phyloP scores from a whole-genome alignment of 257 asterid species.

The Paraleonurus japonicus region DNA sequence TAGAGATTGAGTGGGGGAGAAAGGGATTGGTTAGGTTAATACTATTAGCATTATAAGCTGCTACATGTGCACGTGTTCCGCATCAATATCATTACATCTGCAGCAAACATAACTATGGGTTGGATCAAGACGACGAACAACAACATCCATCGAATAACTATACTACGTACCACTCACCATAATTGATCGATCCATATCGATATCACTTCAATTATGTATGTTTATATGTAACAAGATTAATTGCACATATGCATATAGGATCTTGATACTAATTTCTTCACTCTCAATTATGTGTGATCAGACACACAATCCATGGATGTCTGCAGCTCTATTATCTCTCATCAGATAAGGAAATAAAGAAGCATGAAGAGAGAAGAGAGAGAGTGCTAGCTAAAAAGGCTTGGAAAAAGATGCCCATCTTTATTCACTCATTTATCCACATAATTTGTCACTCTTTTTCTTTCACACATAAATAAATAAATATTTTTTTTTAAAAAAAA shows the following conservation, averaged over 20 bases:
- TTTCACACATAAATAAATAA: conserved; percentile 11
- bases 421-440: conserved; percentile 62
- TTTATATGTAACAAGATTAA: too few species aligned
- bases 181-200: too few species aligned
- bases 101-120: too few species aligned
- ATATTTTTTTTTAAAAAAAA: not conserved
- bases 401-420: conserved; percentile 56
- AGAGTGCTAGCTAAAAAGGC: conserved; percentile 51
- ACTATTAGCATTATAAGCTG: conserved; percentile 13
- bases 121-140: too few species aligned
- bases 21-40: conserved; percentile 40
- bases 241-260: too few species aligned
- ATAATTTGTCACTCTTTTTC: conserved; percentile 22
- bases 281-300: conserved; percentile 22
- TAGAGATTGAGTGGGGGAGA: conserved; percentile 39
- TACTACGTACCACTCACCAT: too few species aligned
- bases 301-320: conserved; percentile 33
- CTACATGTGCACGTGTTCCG: conserved; percentile 43
- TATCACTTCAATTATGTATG: not conserved
- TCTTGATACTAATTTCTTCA: conserved; percentile 9
- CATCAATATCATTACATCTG: not conserved
- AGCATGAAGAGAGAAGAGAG: conserved; percentile 29
- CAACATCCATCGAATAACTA: too few species aligned
- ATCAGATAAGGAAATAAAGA: conserved; percentile 39
- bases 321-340: conserved; percentile 33